phyloP scores from a whole-genome alignment of 106 monocot species.

The Chionographis japonica region DNA sequence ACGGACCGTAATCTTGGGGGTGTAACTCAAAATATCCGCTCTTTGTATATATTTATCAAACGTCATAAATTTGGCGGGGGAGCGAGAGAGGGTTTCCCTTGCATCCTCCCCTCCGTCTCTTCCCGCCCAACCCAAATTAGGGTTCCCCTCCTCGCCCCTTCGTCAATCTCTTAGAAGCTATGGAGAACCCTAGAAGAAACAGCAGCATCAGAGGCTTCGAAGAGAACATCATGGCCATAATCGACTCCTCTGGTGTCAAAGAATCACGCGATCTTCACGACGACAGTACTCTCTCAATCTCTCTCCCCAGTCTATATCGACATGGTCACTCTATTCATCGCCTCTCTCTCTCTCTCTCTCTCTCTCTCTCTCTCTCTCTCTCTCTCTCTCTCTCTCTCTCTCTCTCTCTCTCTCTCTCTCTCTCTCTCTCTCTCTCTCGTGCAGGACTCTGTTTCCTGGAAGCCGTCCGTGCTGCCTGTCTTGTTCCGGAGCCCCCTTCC shows the following conservation, averaged over 20 bases:
- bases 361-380: not conserved
- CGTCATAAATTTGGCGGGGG: too few relatives aligned
- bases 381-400: not conserved
- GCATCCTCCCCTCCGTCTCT: too few relatives aligned
- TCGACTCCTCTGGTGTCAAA: slow-evolving; percentile 78
- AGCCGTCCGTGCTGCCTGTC: slow-evolving; percentile 53
- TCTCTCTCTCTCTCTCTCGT: not conserved
- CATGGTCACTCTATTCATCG: not conserved
- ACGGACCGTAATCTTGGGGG: too few relatives aligned
- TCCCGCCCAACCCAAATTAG: too few relatives aligned
- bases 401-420: not conserved
- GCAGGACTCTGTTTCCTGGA: slow-evolving; percentile 78
- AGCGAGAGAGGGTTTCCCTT: too few relatives aligned
- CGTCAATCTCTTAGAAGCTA: not conserved
- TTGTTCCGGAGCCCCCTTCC: slow-evolving; percentile 32
- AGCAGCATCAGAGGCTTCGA: slow-evolving; percentile 38
- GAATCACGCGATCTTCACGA: slow-evolving; percentile 70
- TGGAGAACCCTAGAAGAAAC: slow-evolving; percentile 11
- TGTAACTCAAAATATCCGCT: too few relatives aligned
- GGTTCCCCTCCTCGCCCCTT: not conserved
- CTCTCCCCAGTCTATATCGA: not conserved
- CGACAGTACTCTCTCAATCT: slow-evolving; percentile 47
- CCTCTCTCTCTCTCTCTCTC: not conserved
- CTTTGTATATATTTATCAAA: too few relatives aligned
- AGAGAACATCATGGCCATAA: slow-evolving; percentile 79